Evolutionary conservation across 768 basidiomycete species (phyloP).

Genomic region (Lentinula aciculospora): DNA sequence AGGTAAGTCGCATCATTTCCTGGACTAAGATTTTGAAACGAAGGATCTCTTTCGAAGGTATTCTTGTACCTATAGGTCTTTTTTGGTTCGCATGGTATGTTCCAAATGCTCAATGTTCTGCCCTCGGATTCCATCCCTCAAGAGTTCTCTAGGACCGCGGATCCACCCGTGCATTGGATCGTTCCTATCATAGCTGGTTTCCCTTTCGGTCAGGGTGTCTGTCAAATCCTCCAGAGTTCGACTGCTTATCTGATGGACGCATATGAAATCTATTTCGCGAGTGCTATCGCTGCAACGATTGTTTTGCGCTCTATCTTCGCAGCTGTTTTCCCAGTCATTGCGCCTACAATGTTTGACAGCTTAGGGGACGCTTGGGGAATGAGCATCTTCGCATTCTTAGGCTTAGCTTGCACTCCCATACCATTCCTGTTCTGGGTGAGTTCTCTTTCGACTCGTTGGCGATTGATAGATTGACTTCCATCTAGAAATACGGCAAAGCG

Average conservation of each 20-base stretch:
- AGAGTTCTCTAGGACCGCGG: conserved; percentile 34
- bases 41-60: conserved; percentile 15
- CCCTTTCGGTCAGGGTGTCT: conserved; percentile 48
- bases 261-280: conserved; percentile 61
- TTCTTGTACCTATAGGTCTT: conserved; percentile 29
- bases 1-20: conserved; percentile 21
- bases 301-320: conserved; percentile 61
- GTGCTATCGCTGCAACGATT: conserved; percentile 64
- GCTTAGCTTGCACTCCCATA: conserved; percentile 47
- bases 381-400: conserved; percentile 48
- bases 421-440: conserved; percentile 53
- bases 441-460: conserved; percentile 6
- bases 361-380: conserved; percentile 53
- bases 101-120: not conserved
- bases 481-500: conserved; percentile 44
- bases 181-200: conserved; percentile 61
- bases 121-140: not conserved
- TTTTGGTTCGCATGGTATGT: conserved; percentile 52
- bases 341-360: conserved; percentile 42
- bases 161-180: conserved; percentile 54
- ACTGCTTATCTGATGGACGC: conserved; percentile 70
- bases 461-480: conserved; percentile 1
- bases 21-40: not conserved
- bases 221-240: conserved; percentile 54
- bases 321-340: conserved; percentile 57